Evolutionary conservation across 352 stramenopile species (phyloP).

Genomic region (Globisporangium apiculatum): DNA sequence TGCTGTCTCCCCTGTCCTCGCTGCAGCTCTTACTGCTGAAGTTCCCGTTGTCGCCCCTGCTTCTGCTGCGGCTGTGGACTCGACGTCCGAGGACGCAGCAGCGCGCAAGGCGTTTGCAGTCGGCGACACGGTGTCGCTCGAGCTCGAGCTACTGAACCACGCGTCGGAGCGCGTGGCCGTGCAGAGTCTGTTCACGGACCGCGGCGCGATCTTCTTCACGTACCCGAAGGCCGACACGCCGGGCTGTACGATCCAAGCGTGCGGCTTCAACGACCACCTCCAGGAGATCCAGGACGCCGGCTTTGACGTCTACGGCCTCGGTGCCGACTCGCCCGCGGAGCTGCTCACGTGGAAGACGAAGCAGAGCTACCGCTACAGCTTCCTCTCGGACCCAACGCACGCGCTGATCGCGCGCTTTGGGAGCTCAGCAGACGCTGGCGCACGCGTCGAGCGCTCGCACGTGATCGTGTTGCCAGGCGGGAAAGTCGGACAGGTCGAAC

Average conservation of each 20-base stretch:
- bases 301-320: constrained; percentile 80
- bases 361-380: constrained; percentile 73
- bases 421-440: constrained; percentile 53
- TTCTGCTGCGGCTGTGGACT: constrained; percentile 3
- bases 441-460: constrained; percentile 73
- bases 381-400: constrained; percentile 79
- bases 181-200: constrained; percentile 65
- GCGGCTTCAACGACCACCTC: constrained; percentile 81
- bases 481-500: constrained; percentile 62
- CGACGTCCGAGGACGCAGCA: constrained; percentile 1
- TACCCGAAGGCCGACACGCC: constrained; percentile 83
- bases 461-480: constrained; percentile 77
- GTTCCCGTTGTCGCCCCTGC: constrained; percentile 1
- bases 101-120: constrained; percentile 25
- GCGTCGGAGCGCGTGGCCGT: constrained; percentile 47
- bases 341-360: constrained; percentile 73
- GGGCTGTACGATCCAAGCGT: constrained; percentile 78
- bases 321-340: constrained; percentile 55
- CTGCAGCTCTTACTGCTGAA: neutral
- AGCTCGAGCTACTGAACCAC: constrained; percentile 66
- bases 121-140: constrained; percentile 41
- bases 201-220: constrained; percentile 85
- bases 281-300: constrained; percentile 63
- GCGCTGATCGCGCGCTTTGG: constrained; percentile 73
- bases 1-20: too few species aligned